phyloP scores from a whole-genome alignment of 257 asterid genomes.

The Salvia splendens region DNA sequence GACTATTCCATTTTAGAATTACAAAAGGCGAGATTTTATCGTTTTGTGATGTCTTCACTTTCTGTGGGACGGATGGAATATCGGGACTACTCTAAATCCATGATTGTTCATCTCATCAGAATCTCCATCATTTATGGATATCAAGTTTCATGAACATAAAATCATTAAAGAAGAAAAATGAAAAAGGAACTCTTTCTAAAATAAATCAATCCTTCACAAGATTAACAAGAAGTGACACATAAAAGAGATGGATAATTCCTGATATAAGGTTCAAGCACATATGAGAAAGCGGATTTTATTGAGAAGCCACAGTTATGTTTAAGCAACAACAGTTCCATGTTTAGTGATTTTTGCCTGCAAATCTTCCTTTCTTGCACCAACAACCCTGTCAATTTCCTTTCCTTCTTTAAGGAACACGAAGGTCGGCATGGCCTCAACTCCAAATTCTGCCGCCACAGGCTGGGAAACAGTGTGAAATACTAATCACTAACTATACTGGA shows the following conservation, averaged over 20 bases:
- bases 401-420: constrained; percentile 42
- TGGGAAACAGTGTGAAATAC: constrained; percentile 8
- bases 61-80: no score
- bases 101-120: neutral
- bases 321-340: constrained; percentile 2
- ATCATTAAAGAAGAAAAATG: neutral
- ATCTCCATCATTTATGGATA: no score
- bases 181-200: neutral
- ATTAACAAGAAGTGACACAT: neutral
- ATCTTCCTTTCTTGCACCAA: constrained; percentile 37
- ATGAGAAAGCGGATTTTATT: no score
- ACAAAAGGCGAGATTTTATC: neutral
- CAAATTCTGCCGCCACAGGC: constrained; percentile 33
- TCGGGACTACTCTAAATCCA: neutral
- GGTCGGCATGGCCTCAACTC: constrained; percentile 41
- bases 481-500: neutral
- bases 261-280: no score
- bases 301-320: neutral
- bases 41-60: no score
- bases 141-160: neutral
- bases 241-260: neutral
- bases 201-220: neutral
- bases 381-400: constrained; percentile 33
- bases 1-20: neutral
- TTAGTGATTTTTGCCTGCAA: constrained; percentile 4